A percentile compares a stretch with the other conserved stretches of the same genome.
Evolutionary conservation across 345 rosid genomes (phyloP).

Genomic region (Pistacia vera): DNA sequence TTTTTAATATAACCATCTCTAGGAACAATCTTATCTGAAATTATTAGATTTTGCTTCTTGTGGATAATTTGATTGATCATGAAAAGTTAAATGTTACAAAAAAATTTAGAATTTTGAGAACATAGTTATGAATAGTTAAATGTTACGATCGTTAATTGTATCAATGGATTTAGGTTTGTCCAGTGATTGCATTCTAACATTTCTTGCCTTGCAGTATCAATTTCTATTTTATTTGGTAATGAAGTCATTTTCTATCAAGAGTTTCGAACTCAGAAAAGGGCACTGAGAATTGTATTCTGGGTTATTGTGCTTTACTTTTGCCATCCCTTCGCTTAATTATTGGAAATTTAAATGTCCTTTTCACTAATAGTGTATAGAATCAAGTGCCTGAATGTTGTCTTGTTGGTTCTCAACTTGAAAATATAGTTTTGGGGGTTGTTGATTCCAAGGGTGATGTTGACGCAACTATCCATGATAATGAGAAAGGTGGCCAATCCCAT

Average conservation of each 20-base stretch:
- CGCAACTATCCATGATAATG: constrained; percentile 47
- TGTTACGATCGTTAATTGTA: not conserved
- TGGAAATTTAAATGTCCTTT: not conserved
- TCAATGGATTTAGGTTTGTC: not conserved
- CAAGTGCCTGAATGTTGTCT: constrained; percentile 45
- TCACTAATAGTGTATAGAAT: not conserved
- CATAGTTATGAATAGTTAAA: not conserved
- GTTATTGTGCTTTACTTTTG: constrained; percentile 32
- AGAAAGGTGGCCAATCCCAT: constrained; percentile 39
- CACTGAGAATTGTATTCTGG: constrained; percentile 39
- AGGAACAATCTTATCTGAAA: not conserved
- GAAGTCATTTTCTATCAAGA: constrained; percentile 39
- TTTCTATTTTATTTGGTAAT: constrained; percentile 34
- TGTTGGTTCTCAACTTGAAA: constrained; percentile 50
- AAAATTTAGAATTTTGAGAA: no score
- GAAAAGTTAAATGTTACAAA: no score
- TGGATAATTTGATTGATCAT: not conserved
- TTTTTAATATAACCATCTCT: not conserved
- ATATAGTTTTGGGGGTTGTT: constrained; percentile 46
- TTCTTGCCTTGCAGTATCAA: constrained; percentile 37
- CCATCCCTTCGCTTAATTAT: not conserved
- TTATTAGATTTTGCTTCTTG: not conserved
- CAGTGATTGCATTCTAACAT: constrained; percentile 3
- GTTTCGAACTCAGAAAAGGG: constrained; percentile 44
- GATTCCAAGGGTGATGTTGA: constrained; percentile 48